Base-by-base conservation (phyloP, 2,329 filamentous ascomycete genomes). In the Aspergillus unguis region DNA sequence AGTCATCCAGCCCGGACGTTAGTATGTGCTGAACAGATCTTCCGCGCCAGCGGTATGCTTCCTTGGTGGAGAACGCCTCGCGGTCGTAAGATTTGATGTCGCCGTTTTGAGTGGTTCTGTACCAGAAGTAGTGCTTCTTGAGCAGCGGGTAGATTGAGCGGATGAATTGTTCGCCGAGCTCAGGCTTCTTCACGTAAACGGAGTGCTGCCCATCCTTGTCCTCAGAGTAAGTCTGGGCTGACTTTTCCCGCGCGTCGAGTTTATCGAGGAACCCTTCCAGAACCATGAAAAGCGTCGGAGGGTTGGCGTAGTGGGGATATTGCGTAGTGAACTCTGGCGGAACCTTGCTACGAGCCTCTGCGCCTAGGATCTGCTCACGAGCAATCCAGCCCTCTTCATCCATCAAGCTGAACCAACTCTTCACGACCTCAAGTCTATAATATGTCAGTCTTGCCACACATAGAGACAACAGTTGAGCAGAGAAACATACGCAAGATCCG, bases 301-400 rank as follows among this genome's bases (percentile, higher is more conserved):
- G 94, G 71, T 99, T 99, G 47, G 94, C 94, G 65, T 96, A 96
- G 71, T 97, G 92, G 26, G 94, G 92, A 67, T 97, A 97, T 67
- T 97, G 94, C 10, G 91, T 83, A 64, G 95, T 92, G 70, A 99
- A 99, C 71, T 97, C 92, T 4, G 80, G 71, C 0, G 94, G 94
- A 2, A 99, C 94, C 73, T 96, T 97, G 80, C 88, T 96, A 57
- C 92, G 85, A 43, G 94, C 94, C 75, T 99, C 94, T 2, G 82
- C 74, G 1, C 94, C 94, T 2, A 99, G 82, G 54, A 99, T 97
- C 73, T 96, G 92, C 75, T 99, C 94, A 47, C 94, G 87, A 3
- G 86, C 90, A 67, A 99, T 97, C 94, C 94, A 99, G 49, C 94
- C 94, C 69, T 97, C 91, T 11, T 94, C 88, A 60, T 99, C 94